Evolutionary conservation across 352 stramenopile genomes (phyloP), one percentile per base, ranked within the genome.

Genomic region (Phytophthora aleatoria): DNA sequence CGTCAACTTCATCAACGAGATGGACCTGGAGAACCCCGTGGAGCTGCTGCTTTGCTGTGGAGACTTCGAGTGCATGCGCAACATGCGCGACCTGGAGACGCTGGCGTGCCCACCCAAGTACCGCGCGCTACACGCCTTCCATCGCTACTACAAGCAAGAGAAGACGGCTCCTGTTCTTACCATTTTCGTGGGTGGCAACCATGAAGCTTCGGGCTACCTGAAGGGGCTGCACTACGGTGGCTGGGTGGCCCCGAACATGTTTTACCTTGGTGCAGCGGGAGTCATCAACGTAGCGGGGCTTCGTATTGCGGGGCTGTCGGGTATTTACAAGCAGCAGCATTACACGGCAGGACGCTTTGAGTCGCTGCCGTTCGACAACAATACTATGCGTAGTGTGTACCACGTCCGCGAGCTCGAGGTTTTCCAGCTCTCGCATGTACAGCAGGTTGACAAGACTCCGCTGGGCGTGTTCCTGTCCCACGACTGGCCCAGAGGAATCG

Each of bases 201-300:
- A 99, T 74, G 98, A 99, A 74, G 96, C 97, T 13, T 98, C 94
- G 9, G 98, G 97, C 58, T 97, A 98, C 50, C 77, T 99, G 15
- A 88, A 98, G 64, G 97, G 99, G 67, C 82, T 99, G 33, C 90
- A 97, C 64, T 99, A 99, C 71, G 98, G 98, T 26, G 98, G 98
- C 10, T 99, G 95, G 94, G 94, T 99, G 13, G 98, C 98, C 26
- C 97, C 97, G 9, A 99, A 99, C 61, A 99, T 99, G 51, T 99
- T 99, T 78, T 99, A 98, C 70, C 59, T 99, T 1, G 98, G 98
- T 1, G 85, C 86, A 10, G 93, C 96, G 6, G 97, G 96, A 3
- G 92, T 98, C 26, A 88, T 99, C 33, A 87, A 82, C 31, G 86
- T 97, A 28, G 89, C 88, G 16, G 95, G 94, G 5, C 64, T 99